Base-by-base conservation (phyloP, 163 green algal genomes). In the Trebouxia gelatinosa region DNA sequence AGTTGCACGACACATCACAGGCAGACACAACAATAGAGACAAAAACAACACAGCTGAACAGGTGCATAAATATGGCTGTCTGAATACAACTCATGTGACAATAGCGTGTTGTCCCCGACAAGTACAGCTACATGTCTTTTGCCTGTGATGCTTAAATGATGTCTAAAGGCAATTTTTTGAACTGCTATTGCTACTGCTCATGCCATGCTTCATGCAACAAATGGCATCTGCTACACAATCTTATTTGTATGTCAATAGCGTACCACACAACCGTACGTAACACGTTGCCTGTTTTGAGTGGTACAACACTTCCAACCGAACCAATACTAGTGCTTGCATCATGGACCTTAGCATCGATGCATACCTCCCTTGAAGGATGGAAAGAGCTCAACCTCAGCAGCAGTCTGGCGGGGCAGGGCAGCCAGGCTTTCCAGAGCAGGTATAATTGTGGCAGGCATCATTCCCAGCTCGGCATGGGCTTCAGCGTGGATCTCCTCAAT, bases 401-500 rank as follows among this genome's bases (percentile, higher is more conserved):
- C 48, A 7, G 62, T 43, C 51, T 80, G 74, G 62, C 81, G 70
- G 31, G 79, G 74, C 72, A 87, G 75, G 23, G 65, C 81, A n/a
- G 79, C 67, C 75, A 91, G 84, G 46, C 76, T 68, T 38, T 87
- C 85, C 77, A 97, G 85, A 34, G 81, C 83, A 13, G 90, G 86
- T 65, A 95, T 76, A 29, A 83, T 46, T 29, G 80, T 64, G 11
- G 85, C 68, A 7, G 87, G 82, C 58, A 96, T 85, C 81, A 98
- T 94, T 72, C 94, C 94, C 79, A 98, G 89, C 86, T 97, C 94
- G 7, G 88, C 91, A 80, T 94, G 88, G 6, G 94, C 95, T 83
- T 98, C 92, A 19, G 86, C 87, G 80, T 94, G 89, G 57, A 98
- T 92, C 78, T 98, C 91, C 31, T 95, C 90, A 64, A 98, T 87